Percentiles rank a stretch among this genome's conserved stretches.
These are phyloP conservation scores for Platismatia glauca DNA, from an alignment of 495 filamentous ascomycete genomes.

Conservation along the genomic window DNA sequence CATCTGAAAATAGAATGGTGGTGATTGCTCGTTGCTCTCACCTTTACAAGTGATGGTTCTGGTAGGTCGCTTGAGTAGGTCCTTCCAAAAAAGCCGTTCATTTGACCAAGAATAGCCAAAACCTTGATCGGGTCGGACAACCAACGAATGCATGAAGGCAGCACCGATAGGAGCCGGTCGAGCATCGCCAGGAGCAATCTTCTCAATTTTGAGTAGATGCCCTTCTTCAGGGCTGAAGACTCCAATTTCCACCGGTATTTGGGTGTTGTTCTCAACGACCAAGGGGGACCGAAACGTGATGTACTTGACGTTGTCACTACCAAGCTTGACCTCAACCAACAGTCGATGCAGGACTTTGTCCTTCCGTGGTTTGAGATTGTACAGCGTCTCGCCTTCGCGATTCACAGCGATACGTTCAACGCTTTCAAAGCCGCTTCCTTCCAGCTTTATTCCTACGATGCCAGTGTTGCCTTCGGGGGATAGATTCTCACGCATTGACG, in stretches of 20 bases:
- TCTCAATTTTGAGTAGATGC: conserved; percentile 93
- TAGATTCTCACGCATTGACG: conserved; percentile 84
- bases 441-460: conserved; percentile 71
- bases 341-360: conserved; percentile 78
- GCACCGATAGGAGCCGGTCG: conserved; percentile 89
- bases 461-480: conserved; percentile 71
- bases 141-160: conserved; percentile 77
- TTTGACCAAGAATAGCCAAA: conserved; percentile 94
- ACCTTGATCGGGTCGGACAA: conserved; percentile 90
- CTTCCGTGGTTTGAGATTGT: conserved; percentile 74
- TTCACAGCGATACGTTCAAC: conserved; percentile 82
- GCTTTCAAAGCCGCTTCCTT: conserved; percentile 87
- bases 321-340: conserved; percentile 84
- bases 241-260: conserved; percentile 93
- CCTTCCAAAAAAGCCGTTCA: conserved; percentile 84
- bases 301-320: conserved; percentile 90
- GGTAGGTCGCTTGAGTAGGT: conserved; percentile 73
- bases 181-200: conserved; percentile 85
- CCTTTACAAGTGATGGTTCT: conserved; percentile 78
- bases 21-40: conserved; percentile 64
- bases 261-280: conserved; percentile 94
- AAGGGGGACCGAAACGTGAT: conserved; percentile 93
- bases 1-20: conserved; percentile 93
- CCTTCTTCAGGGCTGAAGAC: conserved; percentile 83
- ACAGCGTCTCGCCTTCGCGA: conserved; percentile 86